A percentile compares a stretch with the other conserved stretches of the same genome.
phyloP scores from a whole-genome alignment of 352 stramenopile genomes.

The Pythium volutum region DNA sequence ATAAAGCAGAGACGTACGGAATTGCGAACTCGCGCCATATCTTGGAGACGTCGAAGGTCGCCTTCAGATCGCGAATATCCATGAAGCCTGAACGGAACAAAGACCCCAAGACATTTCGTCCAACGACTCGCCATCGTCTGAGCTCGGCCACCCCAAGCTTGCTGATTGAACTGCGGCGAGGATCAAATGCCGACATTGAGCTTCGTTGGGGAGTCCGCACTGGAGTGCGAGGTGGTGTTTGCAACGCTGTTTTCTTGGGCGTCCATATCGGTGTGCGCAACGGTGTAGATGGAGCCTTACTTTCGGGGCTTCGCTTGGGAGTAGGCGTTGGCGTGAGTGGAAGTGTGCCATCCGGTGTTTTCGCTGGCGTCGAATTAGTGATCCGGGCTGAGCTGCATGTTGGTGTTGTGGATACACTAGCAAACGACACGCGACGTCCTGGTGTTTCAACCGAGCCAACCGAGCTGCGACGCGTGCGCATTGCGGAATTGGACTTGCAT shows the following conservation, averaged over 20 bases:
- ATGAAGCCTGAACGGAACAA: constrained; percentile 26
- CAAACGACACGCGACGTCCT: not conserved
- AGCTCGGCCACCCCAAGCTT: constrained; percentile 11
- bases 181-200: constrained; percentile 9
- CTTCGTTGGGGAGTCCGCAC: constrained; percentile 14
- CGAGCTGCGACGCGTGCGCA: constrained; percentile 12
- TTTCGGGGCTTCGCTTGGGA: not conserved
- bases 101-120: constrained; percentile 8
- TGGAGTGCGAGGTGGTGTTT: constrained; percentile 11
- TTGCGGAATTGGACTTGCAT: constrained; percentile 4
- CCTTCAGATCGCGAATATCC: constrained; percentile 17
- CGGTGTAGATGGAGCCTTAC: not conserved
- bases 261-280: constrained; percentile 8
- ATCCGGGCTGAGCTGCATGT: not conserved
- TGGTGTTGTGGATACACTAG: not conserved
- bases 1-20: constrained; percentile 21
- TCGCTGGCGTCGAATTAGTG: not conserved
- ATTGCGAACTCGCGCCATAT: constrained; percentile 25
- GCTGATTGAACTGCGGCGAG: constrained; percentile 11
- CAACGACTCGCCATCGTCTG: constrained; percentile 19
- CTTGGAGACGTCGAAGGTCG: constrained; percentile 21
- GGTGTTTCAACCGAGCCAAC: constrained; percentile 17
- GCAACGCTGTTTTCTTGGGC: constrained; percentile 1
- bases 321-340: constrained; percentile 4
- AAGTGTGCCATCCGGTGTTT: not conserved